Base-by-base conservation (phyloP, 2,329 filamentous ascomycete species). In the Cryphonectria parasitica region DNA sequence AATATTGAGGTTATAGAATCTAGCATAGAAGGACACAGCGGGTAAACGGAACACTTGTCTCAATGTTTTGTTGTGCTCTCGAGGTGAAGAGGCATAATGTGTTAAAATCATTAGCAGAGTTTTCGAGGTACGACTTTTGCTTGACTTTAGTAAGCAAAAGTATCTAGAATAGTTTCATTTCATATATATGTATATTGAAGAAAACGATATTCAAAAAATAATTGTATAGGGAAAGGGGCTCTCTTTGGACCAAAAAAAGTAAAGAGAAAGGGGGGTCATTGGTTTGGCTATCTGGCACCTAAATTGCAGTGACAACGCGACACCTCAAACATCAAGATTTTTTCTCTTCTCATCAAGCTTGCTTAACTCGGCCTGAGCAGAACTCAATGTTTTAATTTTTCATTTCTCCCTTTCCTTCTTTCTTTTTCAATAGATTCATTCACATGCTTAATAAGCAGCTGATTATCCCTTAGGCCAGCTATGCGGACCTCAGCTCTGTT, bases 1-100 rank as follows among this genome's bases (percentile, higher is more conserved):
- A 75, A 87, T 90, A 54, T 54, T 89, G 69, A 80, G 85, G 72
- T 73, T 87, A 74, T 83, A 82, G 75, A 75, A 75, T 22, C 5
- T 36, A 6, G 34, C 41, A 54, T 60, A 11, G 43, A 5, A 67
- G 3, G 11, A 31, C n/a, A 61, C 3, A 58, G 13, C 43, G 10
- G n/a, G 36, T 17, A 65, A 66, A 66, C 36, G 6, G 19, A 28
- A 66, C 28, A 64, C 54, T 39, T 34, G 39, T 19, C 54, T 54
- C 54, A 58, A 34, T 15, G 17, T 28, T 19, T n/a, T 17, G 31
- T 34, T 65, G 7, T 22, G 36, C 41, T 58, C 8, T 31, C 3
- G 36, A 22, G 28, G 1, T 31, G 49, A 31, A 8, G 25, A 43
- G 39, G 25, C 15, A 34, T 2, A 54, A 17, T 1, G 45, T 49